phyloP scores from a whole-genome alignment of 108 stramenopile species.

The Cyclotella distinguenda region DNA sequence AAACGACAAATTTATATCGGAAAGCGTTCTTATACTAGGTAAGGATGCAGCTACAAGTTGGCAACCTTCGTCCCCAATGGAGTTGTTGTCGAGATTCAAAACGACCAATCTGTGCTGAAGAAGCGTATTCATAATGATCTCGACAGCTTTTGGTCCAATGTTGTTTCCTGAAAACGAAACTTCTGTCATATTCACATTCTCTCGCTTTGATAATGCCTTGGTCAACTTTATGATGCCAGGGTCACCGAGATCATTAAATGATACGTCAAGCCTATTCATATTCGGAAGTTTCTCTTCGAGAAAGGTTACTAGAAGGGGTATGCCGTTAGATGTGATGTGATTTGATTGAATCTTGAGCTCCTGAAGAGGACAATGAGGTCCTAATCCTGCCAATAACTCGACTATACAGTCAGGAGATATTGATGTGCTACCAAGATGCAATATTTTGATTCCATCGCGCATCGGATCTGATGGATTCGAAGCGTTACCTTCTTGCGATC shows the following conservation, averaged over 20 bases:
- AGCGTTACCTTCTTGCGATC: not conserved
- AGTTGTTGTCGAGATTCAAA: slow-evolving; percentile 79
- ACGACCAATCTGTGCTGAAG: slow-evolving; percentile 78
- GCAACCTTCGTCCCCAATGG: slow-evolving; percentile 88
- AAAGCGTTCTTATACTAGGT: slow-evolving; percentile 68
- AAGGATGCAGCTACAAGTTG: slow-evolving; percentile 87
- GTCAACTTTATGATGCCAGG: slow-evolving; percentile 71
- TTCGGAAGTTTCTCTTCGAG: slow-evolving; percentile 76
- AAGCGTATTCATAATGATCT: slow-evolving; percentile 85
- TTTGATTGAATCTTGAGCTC: slow-evolving; percentile 80
- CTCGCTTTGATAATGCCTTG: slow-evolving; percentile 64
- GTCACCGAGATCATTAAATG: slow-evolving; percentile 84
- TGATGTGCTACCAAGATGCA: slow-evolving; percentile 72
- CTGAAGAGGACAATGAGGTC: slow-evolving; percentile 63
- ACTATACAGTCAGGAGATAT: slow-evolving; percentile 51
- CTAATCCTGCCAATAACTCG: slow-evolving; percentile 63
- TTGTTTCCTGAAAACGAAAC: slow-evolving; percentile 69
- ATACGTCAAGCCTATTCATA: slow-evolving; percentile 76
- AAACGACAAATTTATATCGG: slow-evolving; percentile 76
- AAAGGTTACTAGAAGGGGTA: slow-evolving; percentile 59
- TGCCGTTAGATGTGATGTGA: slow-evolving; percentile 61
- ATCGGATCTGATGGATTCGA: not conserved
- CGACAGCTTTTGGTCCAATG: slow-evolving; percentile 71
- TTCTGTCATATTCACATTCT: slow-evolving; percentile 59
- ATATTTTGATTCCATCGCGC: slow-evolving; percentile 58